These are phyloP conservation scores for Thermochaetoides thermophila DNA, from an alignment of 495 filamentous ascomycete species.

Conservation along the genomic window DNA sequence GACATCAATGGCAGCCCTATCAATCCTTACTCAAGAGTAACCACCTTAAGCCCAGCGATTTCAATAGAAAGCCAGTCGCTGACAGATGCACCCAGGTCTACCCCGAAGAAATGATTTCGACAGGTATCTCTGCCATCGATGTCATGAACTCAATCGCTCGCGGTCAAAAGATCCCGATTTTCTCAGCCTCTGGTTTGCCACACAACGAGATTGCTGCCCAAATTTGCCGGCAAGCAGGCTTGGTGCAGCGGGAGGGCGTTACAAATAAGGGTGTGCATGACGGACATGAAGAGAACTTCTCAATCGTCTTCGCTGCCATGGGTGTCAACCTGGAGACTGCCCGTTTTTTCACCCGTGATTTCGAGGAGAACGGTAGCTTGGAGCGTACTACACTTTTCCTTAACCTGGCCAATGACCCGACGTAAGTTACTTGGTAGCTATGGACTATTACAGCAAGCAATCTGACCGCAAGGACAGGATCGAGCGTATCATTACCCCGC, in stretches of 20 bases:
- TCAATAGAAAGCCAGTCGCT: not conserved
- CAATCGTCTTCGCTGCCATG: conserved; percentile 98
- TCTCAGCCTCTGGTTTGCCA: conserved; percentile 94
- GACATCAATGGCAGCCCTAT: conserved; percentile 99
- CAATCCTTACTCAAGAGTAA: conserved; percentile 91
- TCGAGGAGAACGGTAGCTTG: conserved; percentile 98
- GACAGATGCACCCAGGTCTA: conserved; percentile 51
- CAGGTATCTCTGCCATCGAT: conserved; percentile 98
- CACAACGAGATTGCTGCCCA: conserved; percentile 98
- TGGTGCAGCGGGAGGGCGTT: conserved; percentile 64
- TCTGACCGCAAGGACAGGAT: conserved; percentile 44
- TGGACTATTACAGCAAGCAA: not conserved
- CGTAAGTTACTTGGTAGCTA: conserved; percentile 38
- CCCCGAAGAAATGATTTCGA: conserved; percentile 99
- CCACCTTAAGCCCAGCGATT: conserved; percentile 7
- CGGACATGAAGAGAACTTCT: conserved; percentile 97
- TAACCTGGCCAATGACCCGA: conserved; percentile 97
- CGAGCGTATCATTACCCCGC: conserved; percentile 99
- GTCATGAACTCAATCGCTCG: conserved; percentile 99
- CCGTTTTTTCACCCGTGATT: conserved; percentile 96
- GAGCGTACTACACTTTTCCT: conserved; percentile 94
- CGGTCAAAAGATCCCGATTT: conserved; percentile 99
- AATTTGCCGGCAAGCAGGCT: conserved; percentile 88
- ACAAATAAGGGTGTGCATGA: conserved; percentile 91
- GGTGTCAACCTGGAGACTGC: conserved; percentile 99